phyloP scores from a whole-genome alignment of 805 yeast genomes.

The Yamadazyma takamatsuzukensis region DNA sequence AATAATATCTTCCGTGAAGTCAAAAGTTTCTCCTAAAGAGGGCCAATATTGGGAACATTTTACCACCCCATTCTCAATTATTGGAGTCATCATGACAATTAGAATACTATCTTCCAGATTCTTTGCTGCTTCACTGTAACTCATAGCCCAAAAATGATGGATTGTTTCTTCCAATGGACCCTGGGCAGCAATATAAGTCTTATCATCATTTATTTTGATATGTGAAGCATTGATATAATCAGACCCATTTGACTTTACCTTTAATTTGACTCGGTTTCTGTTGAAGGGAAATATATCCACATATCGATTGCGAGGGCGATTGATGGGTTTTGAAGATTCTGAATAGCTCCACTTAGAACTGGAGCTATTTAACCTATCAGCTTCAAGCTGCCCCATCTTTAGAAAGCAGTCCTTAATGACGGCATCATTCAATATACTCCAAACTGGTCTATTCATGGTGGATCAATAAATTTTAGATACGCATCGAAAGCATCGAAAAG shows the following conservation, averaged over 20 bases:
- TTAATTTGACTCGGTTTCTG: conserved; percentile 28
- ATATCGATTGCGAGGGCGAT: conserved; percentile 28
- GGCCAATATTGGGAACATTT: conserved; percentile 48
- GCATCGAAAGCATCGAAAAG: too few species aligned
- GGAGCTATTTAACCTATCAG: conserved; percentile 10
- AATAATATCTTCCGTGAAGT: conserved; percentile 14
- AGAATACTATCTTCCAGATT: conserved; percentile 23
- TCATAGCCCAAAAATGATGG: conserved; percentile 49
- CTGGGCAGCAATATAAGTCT: conserved; percentile 64
- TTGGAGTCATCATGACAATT: conserved; percentile 48
- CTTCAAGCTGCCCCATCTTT: conserved; percentile 11
- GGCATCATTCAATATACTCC: conserved; percentile 1
- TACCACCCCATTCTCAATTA: conserved; percentile 37
- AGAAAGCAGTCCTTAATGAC: conserved; percentile 9
- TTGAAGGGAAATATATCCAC: conserved; percentile 41
- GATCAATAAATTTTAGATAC: too few species aligned
- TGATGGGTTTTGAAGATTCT: conserved; percentile 8
- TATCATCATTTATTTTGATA: conserved; percentile 15
- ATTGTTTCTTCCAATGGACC: conserved; percentile 49
- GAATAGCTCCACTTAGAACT: conserved; percentile 8
- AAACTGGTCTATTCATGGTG: conserved; percentile 6
- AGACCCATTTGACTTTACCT: conserved; percentile 7
- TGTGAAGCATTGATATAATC: conserved; percentile 42
- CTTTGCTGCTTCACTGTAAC: conserved; percentile 28
- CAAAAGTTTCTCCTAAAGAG: conserved; percentile 12